A percentile compares a stretch with the other conserved stretches of the same genome.
These are phyloP conservation scores for Toxoplasma gondii DNA, from an alignment of 169 alveolate species.

Conservation along the genomic window DNA sequence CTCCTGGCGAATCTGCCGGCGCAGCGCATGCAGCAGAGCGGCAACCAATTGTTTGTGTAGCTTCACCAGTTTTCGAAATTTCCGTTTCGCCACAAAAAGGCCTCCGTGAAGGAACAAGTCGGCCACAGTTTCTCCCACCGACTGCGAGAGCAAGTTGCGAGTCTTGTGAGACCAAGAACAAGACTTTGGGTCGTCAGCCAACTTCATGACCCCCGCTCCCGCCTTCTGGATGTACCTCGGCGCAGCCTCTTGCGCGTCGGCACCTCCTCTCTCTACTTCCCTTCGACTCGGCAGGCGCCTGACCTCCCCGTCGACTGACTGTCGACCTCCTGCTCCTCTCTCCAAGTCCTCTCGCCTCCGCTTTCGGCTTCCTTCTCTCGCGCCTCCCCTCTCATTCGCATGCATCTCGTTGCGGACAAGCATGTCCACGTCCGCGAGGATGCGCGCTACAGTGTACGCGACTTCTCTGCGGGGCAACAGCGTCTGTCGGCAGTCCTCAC, in stretches of 20 bases:
- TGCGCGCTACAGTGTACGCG: not conserved
- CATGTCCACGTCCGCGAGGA: not conserved
- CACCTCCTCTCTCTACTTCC: no score
- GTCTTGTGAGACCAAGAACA: no score
- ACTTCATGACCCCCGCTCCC: not conserved
- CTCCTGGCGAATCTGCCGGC: not conserved
- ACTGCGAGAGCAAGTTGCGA: not conserved
- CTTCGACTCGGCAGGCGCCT: no score
- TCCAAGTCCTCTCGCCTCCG: not conserved
- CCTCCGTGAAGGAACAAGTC: constrained; percentile 13
- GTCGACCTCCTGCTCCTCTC: not conserved
- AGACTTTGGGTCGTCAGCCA: no score
- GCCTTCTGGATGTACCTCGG: not conserved
- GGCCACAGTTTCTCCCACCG: not conserved
- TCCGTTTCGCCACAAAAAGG: not conserved
- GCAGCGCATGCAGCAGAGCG: not conserved
- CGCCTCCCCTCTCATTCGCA: not conserved
- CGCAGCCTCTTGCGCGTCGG: no score
- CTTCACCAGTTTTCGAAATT: not conserved
- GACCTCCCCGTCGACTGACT: no score
- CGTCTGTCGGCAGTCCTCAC: not conserved
- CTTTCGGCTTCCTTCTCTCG: not conserved
- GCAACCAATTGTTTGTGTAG: not conserved
- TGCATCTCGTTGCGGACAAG: not conserved
- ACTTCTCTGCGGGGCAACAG: not conserved